A percentile compares a stretch with the other conserved stretches of the same genome.
Conservation (phyloP, 1,284 basidiomycete species). For the Ustilago shanxiensis region DNA sequence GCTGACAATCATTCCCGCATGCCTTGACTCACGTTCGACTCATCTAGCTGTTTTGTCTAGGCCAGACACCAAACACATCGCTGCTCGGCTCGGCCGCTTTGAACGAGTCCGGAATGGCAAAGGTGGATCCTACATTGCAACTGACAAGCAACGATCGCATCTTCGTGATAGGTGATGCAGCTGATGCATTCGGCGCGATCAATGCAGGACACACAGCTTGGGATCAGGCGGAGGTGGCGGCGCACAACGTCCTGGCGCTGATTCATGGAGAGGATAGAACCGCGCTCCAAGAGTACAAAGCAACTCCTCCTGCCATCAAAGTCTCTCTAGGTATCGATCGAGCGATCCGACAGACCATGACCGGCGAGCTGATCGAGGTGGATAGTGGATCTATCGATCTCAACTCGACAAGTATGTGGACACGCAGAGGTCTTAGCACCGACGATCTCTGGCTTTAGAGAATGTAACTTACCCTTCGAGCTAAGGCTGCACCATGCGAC, state of each 20-base stretch:
- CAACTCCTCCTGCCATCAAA: constrained; percentile 29
- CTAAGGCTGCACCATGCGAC: too few relatives aligned
- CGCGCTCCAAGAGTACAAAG: constrained; percentile 23
- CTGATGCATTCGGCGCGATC: constrained; percentile 54
- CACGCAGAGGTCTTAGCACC: constrained; percentile 26
- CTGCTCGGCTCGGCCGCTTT: constrained; percentile 11
- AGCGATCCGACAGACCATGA: constrained; percentile 27
- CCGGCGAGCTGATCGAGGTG: constrained; percentile 24
- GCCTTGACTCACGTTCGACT: too few relatives aligned
- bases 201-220: constrained; percentile 57
- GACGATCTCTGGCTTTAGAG: constrained; percentile 24
- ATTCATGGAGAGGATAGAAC: constrained; percentile 8
- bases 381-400: constrained; percentile 23
- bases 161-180: constrained; percentile 53
- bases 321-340: constrained; percentile 32
- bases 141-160: constrained; percentile 21
- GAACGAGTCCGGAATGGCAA: constrained; percentile 32
- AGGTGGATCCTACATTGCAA: constrained; percentile 33
- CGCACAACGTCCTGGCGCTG: constrained; percentile 35
- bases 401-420: constrained; percentile 41
- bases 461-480: too few relatives aligned
- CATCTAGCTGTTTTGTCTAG: constrained; percentile 40
- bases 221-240: constrained; percentile 47
- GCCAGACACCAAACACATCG: constrained; percentile 42
- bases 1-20: too few relatives aligned